Base-by-base conservation (phyloP, 106 monocot species). In the Platanthera guangdongensis region DNA sequence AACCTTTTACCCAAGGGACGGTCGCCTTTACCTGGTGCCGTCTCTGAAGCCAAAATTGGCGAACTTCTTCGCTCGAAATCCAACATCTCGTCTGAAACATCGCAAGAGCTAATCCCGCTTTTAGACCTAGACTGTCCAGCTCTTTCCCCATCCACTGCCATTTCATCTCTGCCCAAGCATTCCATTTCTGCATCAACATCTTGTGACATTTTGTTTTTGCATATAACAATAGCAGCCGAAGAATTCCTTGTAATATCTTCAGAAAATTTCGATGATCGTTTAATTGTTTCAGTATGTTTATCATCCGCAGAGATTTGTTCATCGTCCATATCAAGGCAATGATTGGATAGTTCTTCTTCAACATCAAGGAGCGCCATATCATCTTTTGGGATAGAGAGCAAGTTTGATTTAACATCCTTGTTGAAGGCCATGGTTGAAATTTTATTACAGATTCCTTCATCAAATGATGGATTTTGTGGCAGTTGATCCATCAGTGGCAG, bases 401-500 rank as follows among this genome's bases (percentile, higher is more conserved):
- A 9, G 7, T 74, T 67, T 47, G 75, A 68, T 16, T 72, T 84
- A 49, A 75, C 71, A 55, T 47, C 46, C 9, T 9, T 8, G 52
- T 46, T 18, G 21, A 80, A 75, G 21, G 13, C 53, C 8, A 7
- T 49, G 11, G 52, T 48, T 4, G 32, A 28, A 28, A 54, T 19
- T 16, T 47, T n/a, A 47, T 39, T 9, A 7, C n/a, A 32, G 15
- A 78, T 54, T 15, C 39, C 16, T 45, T 60, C 72, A 65, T 81
- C 78, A 76, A 50, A 30, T 48, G 54, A 72, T 14, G 71, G 77
- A 77, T 8, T 75, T 64, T 73, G 81, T 32, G n/a, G 74, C 6
- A 64, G 78, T n/a, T 65, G 51, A 71, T 92, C 83, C 14, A 21
- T 32, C 18, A 90, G 75, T 32, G 94, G 87, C 59, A 92, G 85